phyloP scores from a whole-genome alignment of 208 protist species.

The Willaertia magna region DNA sequence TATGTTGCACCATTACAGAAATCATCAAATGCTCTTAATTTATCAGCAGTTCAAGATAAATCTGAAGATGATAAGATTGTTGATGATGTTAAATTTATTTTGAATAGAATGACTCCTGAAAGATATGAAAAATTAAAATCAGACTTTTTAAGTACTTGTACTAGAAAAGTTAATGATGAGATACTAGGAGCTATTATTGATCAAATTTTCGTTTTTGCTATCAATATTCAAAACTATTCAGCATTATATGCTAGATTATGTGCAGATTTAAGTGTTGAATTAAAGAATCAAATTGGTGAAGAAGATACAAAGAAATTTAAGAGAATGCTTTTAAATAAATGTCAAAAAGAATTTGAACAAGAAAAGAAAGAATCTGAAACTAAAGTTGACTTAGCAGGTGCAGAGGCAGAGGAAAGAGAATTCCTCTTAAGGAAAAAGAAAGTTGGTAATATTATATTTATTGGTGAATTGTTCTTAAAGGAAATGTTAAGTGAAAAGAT shows the following conservation, averaged over 20 bases:
- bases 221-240: constrained; percentile 17
- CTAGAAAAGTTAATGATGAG: not conserved
- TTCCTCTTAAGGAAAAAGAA: constrained; percentile 2
- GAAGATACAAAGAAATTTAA: constrained; percentile 15
- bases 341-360: constrained; percentile 35
- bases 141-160: constrained; percentile 14
- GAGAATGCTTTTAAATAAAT: constrained; percentile 29
- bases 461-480: constrained; percentile 35
- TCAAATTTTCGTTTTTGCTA: constrained; percentile 24
- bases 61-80: not conserved
- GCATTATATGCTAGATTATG: constrained; percentile 28
- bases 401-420: not conserved
- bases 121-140: constrained; percentile 13
- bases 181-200: constrained; percentile 18
- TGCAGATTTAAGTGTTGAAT: not conserved
- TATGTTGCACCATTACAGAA: not conserved
- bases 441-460: constrained; percentile 33
- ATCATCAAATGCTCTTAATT: not conserved
- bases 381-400: not conserved
- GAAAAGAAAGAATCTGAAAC: not conserved
- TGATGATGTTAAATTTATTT: not conserved
- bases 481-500: constrained; percentile 35
- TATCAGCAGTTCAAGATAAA: not conserved
- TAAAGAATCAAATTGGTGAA: not conserved
- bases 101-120: constrained; percentile 18